Conservation (phyloP, 345 rosid genomes). For the Limnanthes douglasii region DNA sequence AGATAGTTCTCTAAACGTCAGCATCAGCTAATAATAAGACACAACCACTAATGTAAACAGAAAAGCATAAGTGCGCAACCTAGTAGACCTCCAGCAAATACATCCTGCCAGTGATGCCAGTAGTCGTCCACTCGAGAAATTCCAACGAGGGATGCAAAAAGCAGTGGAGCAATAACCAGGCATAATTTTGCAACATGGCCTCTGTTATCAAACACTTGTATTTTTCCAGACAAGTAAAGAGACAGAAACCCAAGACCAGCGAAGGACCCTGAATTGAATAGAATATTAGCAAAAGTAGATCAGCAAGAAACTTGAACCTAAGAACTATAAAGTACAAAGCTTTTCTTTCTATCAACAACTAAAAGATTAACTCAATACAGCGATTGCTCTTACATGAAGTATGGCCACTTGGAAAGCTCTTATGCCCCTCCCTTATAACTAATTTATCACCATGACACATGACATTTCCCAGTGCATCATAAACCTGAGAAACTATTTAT, state of each 20-base stretch:
- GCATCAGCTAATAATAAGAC: no score
- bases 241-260: slow-evolving; percentile 50
- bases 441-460: slow-evolving; percentile 54
- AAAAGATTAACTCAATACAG: not conserved
- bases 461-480: slow-evolving; percentile 57
- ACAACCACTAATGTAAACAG: no score
- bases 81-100: slow-evolving; percentile 65
- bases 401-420: slow-evolving; percentile 92
- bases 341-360: not conserved
- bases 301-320: not conserved
- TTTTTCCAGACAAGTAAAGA: slow-evolving; percentile 53
- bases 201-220: slow-evolving; percentile 44
- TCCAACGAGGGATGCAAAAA: slow-evolving; percentile 52
- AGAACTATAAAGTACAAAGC: not conserved
- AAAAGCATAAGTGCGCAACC: no score
- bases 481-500: slow-evolving; percentile 32
- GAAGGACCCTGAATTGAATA: slow-evolving; percentile 40
- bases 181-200: slow-evolving; percentile 73
- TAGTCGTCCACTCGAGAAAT: slow-evolving; percentile 78
- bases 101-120: slow-evolving; percentile 88
- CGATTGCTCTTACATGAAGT: slow-evolving; percentile 42
- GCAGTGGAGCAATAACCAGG: slow-evolving; percentile 44
- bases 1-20: slow-evolving; percentile 3
- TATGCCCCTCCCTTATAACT: slow-evolving; percentile 71
- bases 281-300: not conserved